These are phyloP conservation scores for Mortierella hygrophila DNA, from an alignment of 192 early-diverging fungal species.

Conservation along the genomic window DNA sequence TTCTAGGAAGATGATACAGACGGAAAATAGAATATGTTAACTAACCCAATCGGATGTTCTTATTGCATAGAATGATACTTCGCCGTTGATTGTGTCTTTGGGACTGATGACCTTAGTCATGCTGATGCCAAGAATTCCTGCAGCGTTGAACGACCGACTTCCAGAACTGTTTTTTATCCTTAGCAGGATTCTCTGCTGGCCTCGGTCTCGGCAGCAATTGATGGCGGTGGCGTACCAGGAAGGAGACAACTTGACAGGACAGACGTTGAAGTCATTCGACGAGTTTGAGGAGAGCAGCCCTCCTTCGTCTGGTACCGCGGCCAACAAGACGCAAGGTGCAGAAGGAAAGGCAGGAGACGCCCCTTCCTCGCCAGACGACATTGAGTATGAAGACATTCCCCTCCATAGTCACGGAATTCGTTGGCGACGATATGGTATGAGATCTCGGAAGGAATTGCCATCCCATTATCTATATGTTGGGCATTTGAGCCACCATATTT, in stretches of 20 bases:
- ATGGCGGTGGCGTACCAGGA: conserved; percentile 41
- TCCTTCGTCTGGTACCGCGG: not conserved
- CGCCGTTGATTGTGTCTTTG: conserved; percentile 63
- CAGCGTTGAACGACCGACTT: conserved; percentile 57
- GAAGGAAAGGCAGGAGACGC: not conserved
- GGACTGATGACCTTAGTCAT: conserved; percentile 67
- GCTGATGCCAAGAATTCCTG: conserved; percentile 65
- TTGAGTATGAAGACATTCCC: conserved; percentile 43
- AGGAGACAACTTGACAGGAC: conserved; percentile 33
- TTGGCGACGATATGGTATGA: conserved; percentile 56
- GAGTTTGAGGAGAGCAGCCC: conserved; percentile 36
- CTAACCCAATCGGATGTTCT: not conserved
- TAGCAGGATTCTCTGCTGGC: conserved; percentile 67
- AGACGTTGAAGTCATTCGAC: conserved; percentile 41
- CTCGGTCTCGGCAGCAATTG: conserved; percentile 58
- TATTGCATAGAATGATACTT: conserved; percentile 60
- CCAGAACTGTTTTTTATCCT: conserved; percentile 64
- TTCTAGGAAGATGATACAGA: not conserved
- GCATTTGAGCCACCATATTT: not conserved
- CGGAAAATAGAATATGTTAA: not conserved
- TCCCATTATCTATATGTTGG: not conserved
- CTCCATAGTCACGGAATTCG: conserved; percentile 33
- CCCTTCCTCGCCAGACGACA: not conserved
- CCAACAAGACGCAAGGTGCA: not conserved
- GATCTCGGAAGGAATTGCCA: not conserved